phyloP scores from a whole-genome alignment of 257 asterid species.

The Primulina huaijiensis region DNA sequence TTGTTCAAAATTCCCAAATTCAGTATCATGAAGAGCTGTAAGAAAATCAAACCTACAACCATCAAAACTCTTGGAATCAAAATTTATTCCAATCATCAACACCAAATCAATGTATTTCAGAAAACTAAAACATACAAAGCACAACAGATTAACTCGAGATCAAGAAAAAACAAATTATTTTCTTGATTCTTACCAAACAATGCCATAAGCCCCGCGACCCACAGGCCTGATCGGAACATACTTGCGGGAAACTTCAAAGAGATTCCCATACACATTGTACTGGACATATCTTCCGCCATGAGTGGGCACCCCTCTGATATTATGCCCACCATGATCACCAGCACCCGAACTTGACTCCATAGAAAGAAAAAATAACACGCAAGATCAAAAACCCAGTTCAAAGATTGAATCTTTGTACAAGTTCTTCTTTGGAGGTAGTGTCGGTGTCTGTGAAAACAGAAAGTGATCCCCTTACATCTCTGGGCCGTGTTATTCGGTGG shows the following conservation, averaged over 20 bases:
- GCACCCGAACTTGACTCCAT: constrained; percentile 57
- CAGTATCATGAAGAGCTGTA: not conserved
- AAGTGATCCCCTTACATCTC: constrained; percentile 34
- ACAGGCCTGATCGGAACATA: constrained; percentile 72
- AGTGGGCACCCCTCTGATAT: constrained; percentile 56
- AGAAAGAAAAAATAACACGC: constrained; percentile 13
- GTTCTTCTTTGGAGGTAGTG: constrained; percentile 19
- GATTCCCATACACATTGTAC: constrained; percentile 77
- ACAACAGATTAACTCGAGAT: not conserved
- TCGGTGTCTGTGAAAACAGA: constrained; percentile 37
- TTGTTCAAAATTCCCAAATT: not conserved
- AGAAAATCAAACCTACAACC: not conserved
- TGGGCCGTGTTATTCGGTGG: constrained; percentile 23
- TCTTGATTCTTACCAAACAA: constrained; percentile 53
- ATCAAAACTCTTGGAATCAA: not conserved
- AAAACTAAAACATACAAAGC: not conserved
- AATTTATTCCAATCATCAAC: not conserved
- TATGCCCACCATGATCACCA: constrained; percentile 62
- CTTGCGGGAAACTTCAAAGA: constrained; percentile 71
- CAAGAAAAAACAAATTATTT: not conserved
- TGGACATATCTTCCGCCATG: constrained; percentile 72
- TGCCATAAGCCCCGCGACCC: constrained; percentile 85
- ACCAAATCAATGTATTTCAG: not conserved
- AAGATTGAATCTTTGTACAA: constrained; percentile 21
- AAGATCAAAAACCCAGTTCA: constrained; percentile 31